A percentile compares a stretch with the other conserved stretches of the same genome.
Evolutionary conservation across 2,329 filamentous ascomycete genomes (phyloP).

Genomic region (Claviceps lovelessii): DNA sequence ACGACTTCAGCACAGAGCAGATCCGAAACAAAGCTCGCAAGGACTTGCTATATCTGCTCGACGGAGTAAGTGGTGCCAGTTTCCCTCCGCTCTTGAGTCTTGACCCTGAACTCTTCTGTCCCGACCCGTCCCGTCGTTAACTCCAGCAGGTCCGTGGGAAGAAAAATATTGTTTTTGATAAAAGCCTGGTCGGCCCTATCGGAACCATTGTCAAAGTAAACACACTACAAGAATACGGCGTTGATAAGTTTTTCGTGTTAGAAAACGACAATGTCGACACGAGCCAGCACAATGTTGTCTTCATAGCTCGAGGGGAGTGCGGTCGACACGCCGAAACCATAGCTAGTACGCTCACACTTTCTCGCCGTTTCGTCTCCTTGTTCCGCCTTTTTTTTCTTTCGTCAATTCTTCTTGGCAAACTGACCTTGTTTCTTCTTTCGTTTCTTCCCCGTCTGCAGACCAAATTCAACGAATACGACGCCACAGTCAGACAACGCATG

Average conservation of each 20-base stretch:
- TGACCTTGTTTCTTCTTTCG: slow-evolving; percentile 1
- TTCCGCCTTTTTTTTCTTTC: background rate
- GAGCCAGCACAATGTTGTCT: slow-evolving; percentile 88
- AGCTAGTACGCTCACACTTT: slow-evolving; percentile 52
- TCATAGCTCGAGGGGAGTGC: slow-evolving; percentile 82
- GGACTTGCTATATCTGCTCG: slow-evolving; percentile 78
- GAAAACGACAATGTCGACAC: slow-evolving; percentile 93
- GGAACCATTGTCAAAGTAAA: slow-evolving; percentile 91
- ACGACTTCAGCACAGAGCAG: slow-evolving; percentile 58
- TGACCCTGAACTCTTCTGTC: slow-evolving; percentile 10
- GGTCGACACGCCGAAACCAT: slow-evolving; percentile 70
- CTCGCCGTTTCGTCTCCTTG: background rate
- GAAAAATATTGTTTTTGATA: slow-evolving; percentile 94
- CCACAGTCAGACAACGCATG: slow-evolving; percentile 80
- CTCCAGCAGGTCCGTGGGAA: slow-evolving; percentile 74
- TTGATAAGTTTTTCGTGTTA: slow-evolving; percentile 92
- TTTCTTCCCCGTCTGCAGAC: slow-evolving; percentile 35
- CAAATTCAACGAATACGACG: slow-evolving; percentile 83
- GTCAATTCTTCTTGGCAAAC: background rate
- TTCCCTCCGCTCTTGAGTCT: slow-evolving; percentile 13
- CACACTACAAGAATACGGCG: slow-evolving; percentile 88
- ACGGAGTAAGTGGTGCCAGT: slow-evolving; percentile 62
- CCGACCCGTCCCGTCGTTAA: slow-evolving; percentile 8
- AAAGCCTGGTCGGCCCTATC: slow-evolving; percentile 74
- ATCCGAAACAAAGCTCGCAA: slow-evolving; percentile 72